These are phyloP conservation scores for Eutrema heterophyllum DNA, from an alignment of 345 rosid genomes.

Conservation along the genomic window DNA sequence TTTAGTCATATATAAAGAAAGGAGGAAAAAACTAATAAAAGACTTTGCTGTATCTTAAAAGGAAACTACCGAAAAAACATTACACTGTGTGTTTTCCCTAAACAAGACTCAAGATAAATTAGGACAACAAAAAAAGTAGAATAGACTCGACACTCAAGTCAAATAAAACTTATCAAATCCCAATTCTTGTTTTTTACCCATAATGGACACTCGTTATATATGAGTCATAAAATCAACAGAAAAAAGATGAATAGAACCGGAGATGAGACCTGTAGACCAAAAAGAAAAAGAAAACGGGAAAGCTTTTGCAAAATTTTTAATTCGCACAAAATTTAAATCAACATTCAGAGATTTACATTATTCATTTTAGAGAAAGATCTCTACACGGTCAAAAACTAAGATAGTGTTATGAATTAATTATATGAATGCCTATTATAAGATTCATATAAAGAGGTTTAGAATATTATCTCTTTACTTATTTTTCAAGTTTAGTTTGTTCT, in stretches of 20 bases:
- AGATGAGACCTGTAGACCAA: not conserved
- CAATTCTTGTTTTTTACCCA: conserved; percentile 2
- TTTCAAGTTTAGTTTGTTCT: too few species aligned
- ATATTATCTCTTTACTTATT: too few species aligned
- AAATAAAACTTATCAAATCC: not conserved
- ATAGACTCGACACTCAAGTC: not conserved
- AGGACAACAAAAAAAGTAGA: not conserved
- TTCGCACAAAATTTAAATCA: not conserved
- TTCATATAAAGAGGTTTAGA: too few species aligned
- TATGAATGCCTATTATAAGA: too few species aligned
- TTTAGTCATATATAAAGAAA: not conserved
- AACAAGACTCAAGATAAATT: not conserved
- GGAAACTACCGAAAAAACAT: not conserved
- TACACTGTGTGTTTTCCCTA: not conserved
- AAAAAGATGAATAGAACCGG: not conserved
- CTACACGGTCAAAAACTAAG: not conserved
- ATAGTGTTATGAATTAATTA: too few species aligned
- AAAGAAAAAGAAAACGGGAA: not conserved
- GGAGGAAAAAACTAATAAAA: not conserved
- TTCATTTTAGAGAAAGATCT: too few species aligned
- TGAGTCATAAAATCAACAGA: not conserved
- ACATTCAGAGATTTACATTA: not conserved
- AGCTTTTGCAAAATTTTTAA: not conserved
- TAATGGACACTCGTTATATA: not conserved
- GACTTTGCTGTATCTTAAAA: not conserved